Base-by-base conservation (phyloP, 352 stramenopile genomes). In the Globisporangium apiculatum region DNA sequence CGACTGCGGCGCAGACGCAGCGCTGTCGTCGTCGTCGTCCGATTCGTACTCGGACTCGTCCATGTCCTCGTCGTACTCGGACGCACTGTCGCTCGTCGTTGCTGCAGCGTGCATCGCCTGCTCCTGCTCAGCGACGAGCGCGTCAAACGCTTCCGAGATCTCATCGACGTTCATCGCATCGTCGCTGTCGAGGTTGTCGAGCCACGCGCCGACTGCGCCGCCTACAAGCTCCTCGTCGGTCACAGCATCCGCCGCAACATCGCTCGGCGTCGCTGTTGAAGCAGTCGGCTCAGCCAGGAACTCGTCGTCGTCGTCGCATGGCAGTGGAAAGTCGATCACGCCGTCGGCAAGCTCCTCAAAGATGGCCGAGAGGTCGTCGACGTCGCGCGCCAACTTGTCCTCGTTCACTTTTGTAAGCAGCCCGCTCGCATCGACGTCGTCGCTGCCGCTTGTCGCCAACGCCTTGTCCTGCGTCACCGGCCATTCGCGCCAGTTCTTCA, bases 341-440 rank as follows among this genome's bases (percentile, higher is more conserved):
- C 75, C 76, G 43, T 83, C 75, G 57, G 75, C 81, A 51, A 91
- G 66, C 38, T 80, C 79, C 49, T 91, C 76, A 48, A 91, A 91
- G 50, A 87, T 87, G 36, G 73, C 64, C 63, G 81, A 83, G 59
- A 89, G 63, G 55, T 91, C 81, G 61, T 91, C 81, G 48, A 91
- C 79, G 35, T 91, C 79, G 55, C 76, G 78, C 56, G 78, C 81
- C 56, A 89, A 60, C 62, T 88, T 89, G 67, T 76, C 75, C 42
- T 89, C 79, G 54, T 83, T 80, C 53, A 79, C 60, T 65, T 91
- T 91, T 50, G 85, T 76, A 51, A 88, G 67, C 49, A 89, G 57
- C 24, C 67, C 71, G 48, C 53, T 52, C 51, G 46, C 14, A 46
- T 64, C 62, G 12, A 68, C 42, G 14, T 18, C 49, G 51, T 9